Conservation (phyloP, 805 yeast species). For the Candida xiaguanensis region DNA sequence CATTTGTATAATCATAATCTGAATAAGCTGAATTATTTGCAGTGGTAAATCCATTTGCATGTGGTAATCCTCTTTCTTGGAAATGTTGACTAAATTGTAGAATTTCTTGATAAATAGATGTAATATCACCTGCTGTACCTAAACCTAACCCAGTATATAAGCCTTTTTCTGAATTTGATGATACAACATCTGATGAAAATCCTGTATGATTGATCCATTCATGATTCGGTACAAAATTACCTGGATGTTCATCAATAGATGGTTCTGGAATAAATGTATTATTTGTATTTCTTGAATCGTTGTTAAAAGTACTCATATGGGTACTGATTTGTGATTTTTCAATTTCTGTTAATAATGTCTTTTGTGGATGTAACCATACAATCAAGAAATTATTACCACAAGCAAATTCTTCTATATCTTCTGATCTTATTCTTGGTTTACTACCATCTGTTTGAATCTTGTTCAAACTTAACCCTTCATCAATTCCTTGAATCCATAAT, state of each 20-base stretch:
- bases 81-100: conserved; percentile 9
- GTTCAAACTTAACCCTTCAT: conserved; percentile 5
- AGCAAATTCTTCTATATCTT: conserved; percentile 20
- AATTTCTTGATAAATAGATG: conserved; percentile 38
- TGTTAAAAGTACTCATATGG: conserved; percentile 5
- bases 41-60: conserved; percentile 5
- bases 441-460: neutral
- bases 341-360: conserved; percentile 16
- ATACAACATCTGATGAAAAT: conserved; percentile 6
- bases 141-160: conserved; percentile 22
- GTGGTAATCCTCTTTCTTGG: conserved; percentile 6
- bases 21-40: neutral
- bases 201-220: conserved; percentile 6
- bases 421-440: conserved; percentile 2
- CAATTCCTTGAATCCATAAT: conserved; percentile 27
- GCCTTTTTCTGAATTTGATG: conserved; percentile 7
- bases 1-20: conserved; percentile 10
- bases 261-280: conserved; percentile 3
- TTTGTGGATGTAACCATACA: conserved; percentile 30
- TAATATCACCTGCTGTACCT: conserved; percentile 39
- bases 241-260: neutral
- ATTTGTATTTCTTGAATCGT: conserved; percentile 7
- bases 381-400: conserved; percentile 22
- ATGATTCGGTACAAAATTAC: conserved; percentile 2
- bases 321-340: conserved; percentile 2